Percentiles rank a stretch among this genome's conserved stretches.
Evolutionary conservation across 305 asterid genomes (phyloP).

Genomic region (Solanum chacoense): DNA sequence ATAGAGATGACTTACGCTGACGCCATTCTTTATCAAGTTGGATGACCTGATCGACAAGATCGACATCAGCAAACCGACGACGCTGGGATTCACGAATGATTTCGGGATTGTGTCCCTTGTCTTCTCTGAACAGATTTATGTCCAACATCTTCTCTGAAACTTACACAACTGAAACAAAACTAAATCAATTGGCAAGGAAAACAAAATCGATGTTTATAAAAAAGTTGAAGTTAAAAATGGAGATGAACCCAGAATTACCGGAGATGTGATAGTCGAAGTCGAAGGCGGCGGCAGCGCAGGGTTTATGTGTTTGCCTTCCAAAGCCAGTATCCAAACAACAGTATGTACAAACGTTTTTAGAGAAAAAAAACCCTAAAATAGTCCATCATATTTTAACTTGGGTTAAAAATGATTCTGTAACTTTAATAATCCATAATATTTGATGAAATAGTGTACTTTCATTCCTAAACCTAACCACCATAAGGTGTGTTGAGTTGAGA

Average conservation of each 20-base stretch:
- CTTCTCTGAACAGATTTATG: conserved; percentile 69
- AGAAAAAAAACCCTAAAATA: background rate
- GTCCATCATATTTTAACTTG: background rate
- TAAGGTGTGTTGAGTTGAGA: background rate
- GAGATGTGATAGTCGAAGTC: background rate
- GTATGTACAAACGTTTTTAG: background rate
- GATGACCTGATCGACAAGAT: conserved; percentile 67
- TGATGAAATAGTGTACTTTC: background rate
- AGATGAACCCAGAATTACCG: background rate
- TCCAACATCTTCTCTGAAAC: conserved; percentile 55
- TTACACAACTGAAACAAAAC: background rate
- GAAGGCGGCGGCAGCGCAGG: background rate
- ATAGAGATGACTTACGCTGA: conserved; percentile 26
- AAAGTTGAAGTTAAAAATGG: background rate
- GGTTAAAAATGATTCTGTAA: background rate
- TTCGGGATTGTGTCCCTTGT: conserved; percentile 76
- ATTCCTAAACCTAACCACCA: background rate
- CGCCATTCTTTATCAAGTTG: conserved; percentile 67
- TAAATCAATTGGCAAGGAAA: background rate
- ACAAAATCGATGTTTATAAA: background rate
- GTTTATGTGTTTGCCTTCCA: background rate
- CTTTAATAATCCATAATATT: background rate
- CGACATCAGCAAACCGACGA: conserved; percentile 56
- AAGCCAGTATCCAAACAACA: background rate
- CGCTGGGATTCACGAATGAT: conserved; percentile 75